Conservation (phyloP, 164 flowering plant genomes). For the Brasenia schreberi region DNA sequence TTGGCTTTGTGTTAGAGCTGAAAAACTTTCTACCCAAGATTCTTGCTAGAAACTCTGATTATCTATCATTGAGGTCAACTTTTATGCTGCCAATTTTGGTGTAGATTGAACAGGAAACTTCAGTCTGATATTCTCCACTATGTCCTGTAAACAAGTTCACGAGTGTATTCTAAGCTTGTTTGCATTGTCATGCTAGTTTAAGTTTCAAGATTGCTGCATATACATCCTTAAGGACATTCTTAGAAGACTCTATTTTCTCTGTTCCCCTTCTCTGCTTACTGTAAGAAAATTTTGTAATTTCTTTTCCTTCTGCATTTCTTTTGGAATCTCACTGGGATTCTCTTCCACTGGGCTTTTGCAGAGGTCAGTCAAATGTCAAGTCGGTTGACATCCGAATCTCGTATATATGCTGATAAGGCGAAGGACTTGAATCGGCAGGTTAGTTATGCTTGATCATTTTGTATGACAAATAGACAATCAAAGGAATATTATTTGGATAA, state of each 20-base stretch:
- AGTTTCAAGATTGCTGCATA: background rate
- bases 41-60: too few relatives aligned
- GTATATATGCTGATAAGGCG: constrained; percentile 86
- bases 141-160: background rate
- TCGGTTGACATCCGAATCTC: constrained; percentile 81
- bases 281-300: background rate
- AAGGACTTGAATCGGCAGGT: constrained; percentile 83
- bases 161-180: too few relatives aligned
- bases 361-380: constrained; percentile 94
- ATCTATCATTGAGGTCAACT: background rate
- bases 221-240: too few relatives aligned
- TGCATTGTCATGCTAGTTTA: background rate
- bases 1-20: too few relatives aligned
- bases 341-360: constrained; percentile 20
- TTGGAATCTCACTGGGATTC: background rate
- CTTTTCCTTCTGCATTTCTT: background rate
- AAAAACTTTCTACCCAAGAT: too few relatives aligned
- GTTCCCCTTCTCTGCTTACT: background rate
- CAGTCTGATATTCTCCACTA: background rate
- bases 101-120: background rate
- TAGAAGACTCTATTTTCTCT: background rate
- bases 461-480: too few relatives aligned
- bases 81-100: background rate
- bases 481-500: too few relatives aligned
- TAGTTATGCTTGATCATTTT: constrained; percentile 7